Conservation (phyloP, 805 yeast species). For the Cyberlindnera petersonii region DNA sequence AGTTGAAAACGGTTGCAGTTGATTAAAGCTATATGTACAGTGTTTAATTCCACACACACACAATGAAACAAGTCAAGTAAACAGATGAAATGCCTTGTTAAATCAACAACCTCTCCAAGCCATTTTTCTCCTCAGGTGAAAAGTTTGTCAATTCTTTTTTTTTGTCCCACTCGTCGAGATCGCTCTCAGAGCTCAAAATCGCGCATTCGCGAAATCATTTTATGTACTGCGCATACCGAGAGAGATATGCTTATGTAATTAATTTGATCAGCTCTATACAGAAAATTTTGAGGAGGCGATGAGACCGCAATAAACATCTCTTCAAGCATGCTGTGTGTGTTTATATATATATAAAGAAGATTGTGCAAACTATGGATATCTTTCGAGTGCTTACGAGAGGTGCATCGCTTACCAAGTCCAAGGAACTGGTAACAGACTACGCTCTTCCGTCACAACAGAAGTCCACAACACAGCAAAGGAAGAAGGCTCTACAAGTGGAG, state of each 20-base stretch:
- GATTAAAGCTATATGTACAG: too few relatives aligned
- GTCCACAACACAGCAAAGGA: slow-evolving; percentile 22
- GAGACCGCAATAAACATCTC: not conserved
- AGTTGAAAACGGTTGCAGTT: too few relatives aligned
- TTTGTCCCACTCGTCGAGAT: too few relatives aligned
- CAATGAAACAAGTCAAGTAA: too few relatives aligned
- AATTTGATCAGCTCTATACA: not conserved
- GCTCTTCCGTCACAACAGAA: slow-evolving; percentile 28
- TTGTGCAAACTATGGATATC: slow-evolving; percentile 94
- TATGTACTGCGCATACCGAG: slow-evolving; percentile 4
- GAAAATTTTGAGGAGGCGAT: slow-evolving; percentile 4
- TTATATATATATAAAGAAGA: not conserved
- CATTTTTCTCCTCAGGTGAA: not conserved
- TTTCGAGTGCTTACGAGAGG: slow-evolving; percentile 84
- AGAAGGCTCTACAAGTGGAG: slow-evolving; percentile 38
- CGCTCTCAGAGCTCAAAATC: too few relatives aligned
- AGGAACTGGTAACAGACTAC: slow-evolving; percentile 25
- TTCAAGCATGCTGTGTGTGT: not conserved
- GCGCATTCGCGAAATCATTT: slow-evolving; percentile 5
- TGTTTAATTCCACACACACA: too few relatives aligned
- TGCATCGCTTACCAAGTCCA: slow-evolving; percentile 65
- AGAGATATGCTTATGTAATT: too few relatives aligned
- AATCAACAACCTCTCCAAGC: not conserved
- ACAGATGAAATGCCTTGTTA: not conserved
- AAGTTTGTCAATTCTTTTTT: slow-evolving; percentile 3